Conservation (phyloP, 148 eudicot species). For the Nepenthes gracilis region DNA sequence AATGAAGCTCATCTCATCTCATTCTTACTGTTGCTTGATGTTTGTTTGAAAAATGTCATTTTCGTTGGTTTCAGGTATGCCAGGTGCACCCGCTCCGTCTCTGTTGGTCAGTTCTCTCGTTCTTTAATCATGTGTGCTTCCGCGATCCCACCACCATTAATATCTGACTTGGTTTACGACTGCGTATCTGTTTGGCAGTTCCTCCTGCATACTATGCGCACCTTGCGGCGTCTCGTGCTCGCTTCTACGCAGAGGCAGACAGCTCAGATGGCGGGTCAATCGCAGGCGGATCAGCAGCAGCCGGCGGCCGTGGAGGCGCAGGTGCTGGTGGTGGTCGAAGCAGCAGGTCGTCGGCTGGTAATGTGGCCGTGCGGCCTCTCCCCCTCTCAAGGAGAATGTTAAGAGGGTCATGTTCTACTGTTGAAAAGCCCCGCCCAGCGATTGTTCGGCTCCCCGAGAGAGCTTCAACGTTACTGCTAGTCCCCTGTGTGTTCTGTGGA, state of each 20-base stretch:
- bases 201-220: slow-evolving; percentile 32
- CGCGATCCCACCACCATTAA: not conserved
- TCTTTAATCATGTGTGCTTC: too few relatives aligned
- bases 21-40: not conserved
- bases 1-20: not conserved
- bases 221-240: slow-evolving; percentile 26
- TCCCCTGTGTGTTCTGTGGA: too few relatives aligned
- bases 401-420: slow-evolving; percentile 21
- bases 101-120: slow-evolving; percentile 34
- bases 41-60: too few relatives aligned
- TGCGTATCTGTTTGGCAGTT: slow-evolving; percentile 13
- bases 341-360: not conserved
- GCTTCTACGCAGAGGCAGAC: slow-evolving; percentile 21
- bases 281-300: slow-evolving; percentile 11
- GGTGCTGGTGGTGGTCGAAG: slow-evolving; percentile 11
- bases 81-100: slow-evolving; percentile 85
- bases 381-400: slow-evolving; percentile 16
- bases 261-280: slow-evolving; percentile 21
- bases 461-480: too few relatives aligned
- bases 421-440: not conserved
- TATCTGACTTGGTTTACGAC: not conserved
- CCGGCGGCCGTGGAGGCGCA: slow-evolving; percentile 7
- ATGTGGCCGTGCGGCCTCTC: slow-evolving; percentile 20
- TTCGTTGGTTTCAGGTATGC: slow-evolving; percentile 42
- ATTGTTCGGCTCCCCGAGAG: too few relatives aligned